Evolutionary conservation across 331 rosid genomes (phyloP).

Genomic region (Quercus phellos): DNA sequence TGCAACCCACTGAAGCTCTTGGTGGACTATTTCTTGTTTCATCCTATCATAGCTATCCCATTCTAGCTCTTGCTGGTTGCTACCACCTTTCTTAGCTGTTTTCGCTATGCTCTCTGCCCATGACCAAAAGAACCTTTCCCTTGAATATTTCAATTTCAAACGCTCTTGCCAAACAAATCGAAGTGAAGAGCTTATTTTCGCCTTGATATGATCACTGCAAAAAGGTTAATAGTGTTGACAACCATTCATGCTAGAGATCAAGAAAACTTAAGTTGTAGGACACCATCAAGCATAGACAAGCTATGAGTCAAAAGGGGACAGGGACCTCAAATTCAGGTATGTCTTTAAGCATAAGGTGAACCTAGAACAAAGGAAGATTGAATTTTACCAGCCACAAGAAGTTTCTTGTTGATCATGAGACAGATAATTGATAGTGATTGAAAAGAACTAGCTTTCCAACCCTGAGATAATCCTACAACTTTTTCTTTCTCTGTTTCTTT

Average conservation of each 20-base stretch:
- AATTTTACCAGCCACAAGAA: neutral
- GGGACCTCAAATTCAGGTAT: neutral
- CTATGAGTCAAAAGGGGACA: neutral
- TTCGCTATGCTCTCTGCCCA: slow-evolving; percentile 66
- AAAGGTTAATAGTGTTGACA: slow-evolving; percentile 11
- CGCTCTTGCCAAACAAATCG: slow-evolving; percentile 59
- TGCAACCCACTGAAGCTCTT: slow-evolving; percentile 23
- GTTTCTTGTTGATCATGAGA: neutral
- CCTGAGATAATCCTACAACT: neutral
- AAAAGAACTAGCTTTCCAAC: neutral
- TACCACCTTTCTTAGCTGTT: slow-evolving; percentile 72
- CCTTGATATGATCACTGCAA: slow-evolving; percentile 62
- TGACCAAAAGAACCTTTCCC: slow-evolving; percentile 39
- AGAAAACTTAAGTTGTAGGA: neutral
- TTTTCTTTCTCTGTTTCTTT: neutral
- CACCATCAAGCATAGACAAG: neutral
- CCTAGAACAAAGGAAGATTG: neutral
- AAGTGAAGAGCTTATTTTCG: slow-evolving; percentile 60
- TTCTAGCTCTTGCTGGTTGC: slow-evolving; percentile 37
- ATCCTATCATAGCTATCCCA: slow-evolving; percentile 46
- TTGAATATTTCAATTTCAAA: slow-evolving; percentile 36
- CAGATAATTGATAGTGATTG: neutral
- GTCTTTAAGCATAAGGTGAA: neutral
- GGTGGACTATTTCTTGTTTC: slow-evolving; percentile 21
- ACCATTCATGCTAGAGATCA: slow-evolving; percentile 10